phyloP scores from a whole-genome alignment of 805 yeast genomes.

The Phaffomyces thermotolerans region DNA sequence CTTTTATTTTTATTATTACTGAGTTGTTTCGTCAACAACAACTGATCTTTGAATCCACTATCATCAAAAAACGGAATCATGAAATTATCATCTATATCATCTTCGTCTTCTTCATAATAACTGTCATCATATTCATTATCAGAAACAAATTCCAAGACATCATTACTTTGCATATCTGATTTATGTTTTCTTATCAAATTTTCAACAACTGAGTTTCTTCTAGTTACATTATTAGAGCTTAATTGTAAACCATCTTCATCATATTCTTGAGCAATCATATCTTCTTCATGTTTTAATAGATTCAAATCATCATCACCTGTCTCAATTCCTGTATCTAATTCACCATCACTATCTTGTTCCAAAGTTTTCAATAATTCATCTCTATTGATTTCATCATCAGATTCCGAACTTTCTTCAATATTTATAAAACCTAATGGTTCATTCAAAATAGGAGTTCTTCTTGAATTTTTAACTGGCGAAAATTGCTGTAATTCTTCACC shows the following conservation, averaged over 20 bases:
- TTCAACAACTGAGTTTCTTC: conserved; percentile 27
- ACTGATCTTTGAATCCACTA: conserved; percentile 21
- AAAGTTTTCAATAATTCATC: conserved; percentile 35
- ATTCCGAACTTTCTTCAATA: conserved; percentile 28
- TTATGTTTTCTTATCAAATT: conserved; percentile 36
- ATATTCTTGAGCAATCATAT: conserved; percentile 35
- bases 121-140: conserved; percentile 25
- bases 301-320: conserved; percentile 29
- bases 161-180: conserved; percentile 35
- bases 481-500: conserved; percentile 43
- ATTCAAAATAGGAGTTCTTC: conserved; percentile 13
- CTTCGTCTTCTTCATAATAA: conserved; percentile 21
- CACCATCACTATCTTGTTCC: conserved; percentile 26
- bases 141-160: conserved; percentile 27
- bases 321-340: conserved; percentile 29
- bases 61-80: conserved; percentile 37
- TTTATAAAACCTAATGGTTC: conserved; percentile 19
- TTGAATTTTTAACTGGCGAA: conserved; percentile 9
- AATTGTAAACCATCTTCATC: conserved; percentile 21
- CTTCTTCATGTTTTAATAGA: conserved; percentile 34
- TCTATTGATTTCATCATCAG: conserved; percentile 57
- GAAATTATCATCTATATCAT: conserved; percentile 22
- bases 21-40: conserved; percentile 7
- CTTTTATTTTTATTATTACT: conserved; percentile 6
- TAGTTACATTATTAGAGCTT: conserved; percentile 24